These are phyloP conservation scores for Podaxis sp. DNA, from an alignment of 768 basidiomycete genomes.

Conservation along the genomic window DNA sequence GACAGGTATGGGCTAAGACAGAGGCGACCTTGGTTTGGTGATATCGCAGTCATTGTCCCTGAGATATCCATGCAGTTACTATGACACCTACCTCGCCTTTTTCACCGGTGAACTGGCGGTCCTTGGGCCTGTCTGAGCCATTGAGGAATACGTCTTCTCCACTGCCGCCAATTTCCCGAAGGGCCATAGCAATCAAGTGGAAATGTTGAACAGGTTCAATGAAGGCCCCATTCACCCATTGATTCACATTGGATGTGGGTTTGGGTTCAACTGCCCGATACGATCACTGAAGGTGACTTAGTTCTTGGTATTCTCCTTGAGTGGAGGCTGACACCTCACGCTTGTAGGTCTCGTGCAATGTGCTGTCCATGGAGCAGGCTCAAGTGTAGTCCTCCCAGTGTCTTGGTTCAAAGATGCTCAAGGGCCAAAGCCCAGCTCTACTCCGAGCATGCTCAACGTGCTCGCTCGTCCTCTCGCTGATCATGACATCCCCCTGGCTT, in stretches of 20 bases:
- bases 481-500: background rate
- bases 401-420: slow-evolving; percentile 17
- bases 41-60: background rate
- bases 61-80: slow-evolving; percentile 37
- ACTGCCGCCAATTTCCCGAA: slow-evolving; percentile 39
- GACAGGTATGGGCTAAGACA: background rate
- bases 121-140: slow-evolving; percentile 34
- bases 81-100: slow-evolving; percentile 41
- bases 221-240: slow-evolving; percentile 58
- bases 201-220: slow-evolving; percentile 53
- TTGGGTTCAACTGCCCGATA: slow-evolving; percentile 58
- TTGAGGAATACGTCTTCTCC: slow-evolving; percentile 65
- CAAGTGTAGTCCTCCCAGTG: slow-evolving; percentile 19
- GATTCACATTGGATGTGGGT: slow-evolving; percentile 61
- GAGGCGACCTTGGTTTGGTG: slow-evolving; percentile 34
- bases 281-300: slow-evolving; percentile 54
- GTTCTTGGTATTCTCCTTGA: background rate
- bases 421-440: background rate
- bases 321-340: background rate
- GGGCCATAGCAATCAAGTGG: background rate
- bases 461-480: slow-evolving; percentile 11
- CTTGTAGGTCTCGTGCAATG: slow-evolving; percentile 52
- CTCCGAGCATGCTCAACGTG: background rate
- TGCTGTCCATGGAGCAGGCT: slow-evolving; percentile 36
- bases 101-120: slow-evolving; percentile 22